These are phyloP conservation scores for Cryptosporidium viatorum DNA, from an alignment of 169 alveolate genomes.

Conservation along the genomic window DNA sequence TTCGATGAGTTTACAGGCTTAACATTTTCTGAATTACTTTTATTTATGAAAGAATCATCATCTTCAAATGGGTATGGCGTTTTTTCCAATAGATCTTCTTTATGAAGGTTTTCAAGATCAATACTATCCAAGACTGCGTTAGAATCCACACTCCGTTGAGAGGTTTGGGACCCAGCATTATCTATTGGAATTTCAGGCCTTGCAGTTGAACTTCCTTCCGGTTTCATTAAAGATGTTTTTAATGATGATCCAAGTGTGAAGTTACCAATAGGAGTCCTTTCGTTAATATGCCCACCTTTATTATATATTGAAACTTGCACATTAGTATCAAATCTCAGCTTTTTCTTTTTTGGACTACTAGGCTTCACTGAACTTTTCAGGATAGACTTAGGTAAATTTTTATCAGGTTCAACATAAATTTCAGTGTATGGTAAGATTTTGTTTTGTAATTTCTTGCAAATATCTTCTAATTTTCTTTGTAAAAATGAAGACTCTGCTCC, in stretches of 20 bases:
- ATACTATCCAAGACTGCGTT: not conserved
- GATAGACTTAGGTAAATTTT: constrained; percentile 23
- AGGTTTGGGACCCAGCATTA: not conserved
- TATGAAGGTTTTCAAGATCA: not conserved
- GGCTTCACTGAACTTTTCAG: constrained; percentile 27
- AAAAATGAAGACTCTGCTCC: not conserved
- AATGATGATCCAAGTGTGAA: constrained; percentile 27
- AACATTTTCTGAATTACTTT: not conserved
- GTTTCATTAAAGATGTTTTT: constrained; percentile 20
- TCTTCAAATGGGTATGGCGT: constrained; percentile 66
- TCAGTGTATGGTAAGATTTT: constrained; percentile 35
- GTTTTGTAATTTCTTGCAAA: constrained; percentile 47
- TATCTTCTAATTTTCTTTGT: constrained; percentile 24
- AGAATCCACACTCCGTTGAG: not conserved
- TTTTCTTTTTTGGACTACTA: constrained; percentile 11
- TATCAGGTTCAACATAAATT: constrained; percentile 8
- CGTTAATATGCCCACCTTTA: not conserved
- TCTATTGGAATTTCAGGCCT: constrained; percentile 39
- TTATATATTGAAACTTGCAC: constrained; percentile 24
- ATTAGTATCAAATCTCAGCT: constrained; percentile 20
- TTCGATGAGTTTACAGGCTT: not conserved
- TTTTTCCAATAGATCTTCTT: constrained; percentile 26
- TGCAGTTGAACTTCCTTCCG: constrained; percentile 31
- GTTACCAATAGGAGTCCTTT: not conserved
- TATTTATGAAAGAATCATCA: not conserved